Evolutionary conservation across 1,284 basidiomycete genomes (phyloP).

Genomic region (Fomitopsis betulina): DNA sequence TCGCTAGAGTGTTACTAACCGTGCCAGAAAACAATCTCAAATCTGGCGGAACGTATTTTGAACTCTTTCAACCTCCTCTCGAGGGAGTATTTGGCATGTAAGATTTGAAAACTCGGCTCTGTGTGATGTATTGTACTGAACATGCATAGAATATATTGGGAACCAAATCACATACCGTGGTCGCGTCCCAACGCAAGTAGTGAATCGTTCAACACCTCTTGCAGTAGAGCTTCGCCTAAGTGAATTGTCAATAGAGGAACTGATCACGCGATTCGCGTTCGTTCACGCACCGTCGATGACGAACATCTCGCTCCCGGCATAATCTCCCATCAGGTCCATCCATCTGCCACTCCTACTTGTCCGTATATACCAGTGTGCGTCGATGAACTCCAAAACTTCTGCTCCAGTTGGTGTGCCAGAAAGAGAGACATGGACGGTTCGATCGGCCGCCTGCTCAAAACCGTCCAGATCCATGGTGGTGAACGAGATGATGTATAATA

Average conservation of each 20-base stretch:
- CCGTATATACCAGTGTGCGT: constrained; percentile 24
- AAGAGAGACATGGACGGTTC: not conserved
- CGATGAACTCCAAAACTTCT: constrained; percentile 21
- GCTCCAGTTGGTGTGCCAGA: constrained; percentile 6
- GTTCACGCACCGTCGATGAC: constrained; percentile 49
- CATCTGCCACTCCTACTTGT: constrained; percentile 37
- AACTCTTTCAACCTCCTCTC: constrained; percentile 50
- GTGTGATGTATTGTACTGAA: not conserved
- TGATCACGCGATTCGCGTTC: not conserved
- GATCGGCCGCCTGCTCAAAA: constrained; percentile 16
- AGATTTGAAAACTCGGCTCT: constrained; percentile 56
- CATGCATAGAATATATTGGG: not conserved
- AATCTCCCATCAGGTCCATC: constrained; percentile 71
- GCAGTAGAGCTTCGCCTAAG: constrained; percentile 62
- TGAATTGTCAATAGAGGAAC: not conserved
- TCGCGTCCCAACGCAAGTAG: constrained; percentile 47
- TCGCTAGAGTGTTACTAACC: constrained; percentile 27
- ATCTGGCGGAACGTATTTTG: constrained; percentile 44
- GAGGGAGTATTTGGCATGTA: constrained; percentile 53
- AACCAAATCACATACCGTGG: constrained; percentile 29
- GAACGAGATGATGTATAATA: not conserved
- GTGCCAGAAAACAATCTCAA: constrained; percentile 62
- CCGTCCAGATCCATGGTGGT: constrained; percentile 31
- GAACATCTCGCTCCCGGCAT: constrained; percentile 64
- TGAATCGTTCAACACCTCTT: constrained; percentile 52